Evolutionary conservation across 2,329 filamentous ascomycete genomes (phyloP), one percentile per base, ranked within the genome.

Genomic region (Pestalotiopsis sp.): DNA sequence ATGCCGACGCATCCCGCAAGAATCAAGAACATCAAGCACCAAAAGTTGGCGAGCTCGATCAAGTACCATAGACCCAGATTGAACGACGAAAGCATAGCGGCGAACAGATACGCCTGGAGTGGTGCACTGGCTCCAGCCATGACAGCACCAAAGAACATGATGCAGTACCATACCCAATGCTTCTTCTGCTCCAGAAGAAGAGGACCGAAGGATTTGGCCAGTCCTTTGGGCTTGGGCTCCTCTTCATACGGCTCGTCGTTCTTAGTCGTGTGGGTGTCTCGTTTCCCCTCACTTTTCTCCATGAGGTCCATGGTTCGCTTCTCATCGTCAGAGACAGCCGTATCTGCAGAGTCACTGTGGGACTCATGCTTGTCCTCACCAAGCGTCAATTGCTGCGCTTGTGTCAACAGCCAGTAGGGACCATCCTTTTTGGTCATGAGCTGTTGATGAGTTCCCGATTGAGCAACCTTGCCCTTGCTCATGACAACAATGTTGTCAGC

Each of bases 361-460:
- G 78, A 76, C 27, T 80, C 80, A 2, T 77, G 75, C 0, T 81
- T 77, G 3, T 83, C 83, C n/a, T 62, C 66, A 23, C 83, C 84
- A 23, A 89, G 82, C 0, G 83, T 84, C 5, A 91, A 79, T 45
- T 85, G 81, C 71, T 92, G 89, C 1, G 89, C 89, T 68, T 87
- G 82, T 1, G 94, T 92, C 6, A 95, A 85, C 2, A 86, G 84
- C 66, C 85, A 86, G 73, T 95, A 95, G 25, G 92, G 84, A 0
- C 92, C 89, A 1, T 83, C 83, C 5, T 89, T 82, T 23, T 85
- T 81, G 0, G 83, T 78, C 23, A 97, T 84, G 0, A 97, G 85
- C 62, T 87, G 86, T 12, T 93, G 88, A 71, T 97, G 94, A 0
- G 87, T 94, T 0, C 93, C 93, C 75, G 90, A 84, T 77, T 97